Base-by-base conservation (phyloP, 2,329 filamentous ascomycete species). In the Colletotrichum musicola region DNA sequence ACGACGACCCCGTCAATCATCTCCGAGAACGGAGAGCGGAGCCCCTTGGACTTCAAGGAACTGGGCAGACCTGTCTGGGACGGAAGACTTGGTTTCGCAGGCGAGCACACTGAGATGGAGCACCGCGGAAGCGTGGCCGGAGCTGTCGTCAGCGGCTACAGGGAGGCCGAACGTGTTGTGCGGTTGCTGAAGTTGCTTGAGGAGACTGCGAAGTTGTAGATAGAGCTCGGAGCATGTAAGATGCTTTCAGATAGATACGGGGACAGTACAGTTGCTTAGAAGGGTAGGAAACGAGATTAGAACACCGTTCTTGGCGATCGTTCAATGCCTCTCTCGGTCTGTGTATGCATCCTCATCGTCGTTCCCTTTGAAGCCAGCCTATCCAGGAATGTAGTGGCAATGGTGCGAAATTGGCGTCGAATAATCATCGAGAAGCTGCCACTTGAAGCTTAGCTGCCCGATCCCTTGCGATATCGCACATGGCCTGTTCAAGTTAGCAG, bases 381-480 rank as follows among this genome's bases (percentile, higher is more conserved):
- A 35, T 35, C 30, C 1, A 35, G 30, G 27, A 7, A 30, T 30
- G 1, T 10, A 35, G 9, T 35, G 30, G 30, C 12, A 10, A 35
- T 12, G 30, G 9, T 35, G 6, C 30, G 30, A 10, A 35, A 10
- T 12, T 35, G 30, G 7, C 7, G 30, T 10, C 30, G 30, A 4
- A 35, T 10, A 35, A 1, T 51, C 49, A 51, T 16, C 12, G 30
- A 12, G 62, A 46, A 42, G 25, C 30, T 35, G 30, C 20, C 14
- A 46, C 22, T 44, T 71, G 76, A 46, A 93, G 78, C 79, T 94
- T 97, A 38, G 80, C 78, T 1, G 91, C 93, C 56, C 95, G 88
- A 75, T 97, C 93, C 59, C 88, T 87, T 35, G 95, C 95, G 76
- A 98, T 98, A 74, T 94, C 92, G 75, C 93, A 94, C 93, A 98